These are phyloP conservation scores for Haplographium delicatum DNA, from an alignment of 495 filamentous ascomycete genomes.

Conservation along the genomic window DNA sequence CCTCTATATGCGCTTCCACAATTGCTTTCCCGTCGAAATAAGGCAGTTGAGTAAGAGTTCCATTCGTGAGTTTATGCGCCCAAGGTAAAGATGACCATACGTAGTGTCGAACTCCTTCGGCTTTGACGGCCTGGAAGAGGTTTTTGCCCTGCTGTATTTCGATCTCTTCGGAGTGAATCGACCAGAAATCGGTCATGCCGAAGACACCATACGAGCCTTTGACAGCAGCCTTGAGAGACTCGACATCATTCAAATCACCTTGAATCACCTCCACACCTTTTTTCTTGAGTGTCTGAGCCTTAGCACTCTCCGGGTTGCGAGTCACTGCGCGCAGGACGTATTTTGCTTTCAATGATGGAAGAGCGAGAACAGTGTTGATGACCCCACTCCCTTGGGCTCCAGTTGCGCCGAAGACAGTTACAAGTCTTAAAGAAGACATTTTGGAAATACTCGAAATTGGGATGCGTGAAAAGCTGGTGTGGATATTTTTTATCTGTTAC, in stretches of 20 bases:
- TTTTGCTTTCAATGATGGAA: slow-evolving; percentile 38
- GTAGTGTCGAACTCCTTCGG: slow-evolving; percentile 37
- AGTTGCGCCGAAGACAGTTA: slow-evolving; percentile 57
- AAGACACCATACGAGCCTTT: slow-evolving; percentile 47
- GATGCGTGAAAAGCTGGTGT: no score
- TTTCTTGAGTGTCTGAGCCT: slow-evolving; percentile 23
- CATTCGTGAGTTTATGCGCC: slow-evolving; percentile 31
- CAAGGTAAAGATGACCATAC: slow-evolving; percentile 39
- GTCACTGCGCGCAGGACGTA: slow-evolving; percentile 51
- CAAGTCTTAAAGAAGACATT: slow-evolving; percentile 25
- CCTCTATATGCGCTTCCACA: slow-evolving; percentile 34
- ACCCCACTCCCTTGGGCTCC: slow-evolving; percentile 55
- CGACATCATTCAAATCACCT: slow-evolving; percentile 44
- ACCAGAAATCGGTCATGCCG: slow-evolving; percentile 49
- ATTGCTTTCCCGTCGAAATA: slow-evolving; percentile 57
- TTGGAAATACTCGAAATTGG: slow-evolving; percentile 33
- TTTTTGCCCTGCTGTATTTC: slow-evolving; percentile 50
- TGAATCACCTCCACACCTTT: slow-evolving; percentile 42
- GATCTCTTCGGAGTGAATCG: slow-evolving; percentile 34
- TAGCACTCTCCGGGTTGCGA: slow-evolving; percentile 38
- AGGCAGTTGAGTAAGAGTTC: slow-evolving; percentile 41
- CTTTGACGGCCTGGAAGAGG: slow-evolving; percentile 44
- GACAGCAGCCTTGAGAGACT: slow-evolving; percentile 41
- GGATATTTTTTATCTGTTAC: no score
- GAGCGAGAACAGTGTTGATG: slow-evolving; percentile 39